Percentiles rank a stretch among this genome's conserved stretches.
phyloP scores from a whole-genome alignment of 2,329 filamentous ascomycete genomes.

The Zalaria obscura region DNA sequence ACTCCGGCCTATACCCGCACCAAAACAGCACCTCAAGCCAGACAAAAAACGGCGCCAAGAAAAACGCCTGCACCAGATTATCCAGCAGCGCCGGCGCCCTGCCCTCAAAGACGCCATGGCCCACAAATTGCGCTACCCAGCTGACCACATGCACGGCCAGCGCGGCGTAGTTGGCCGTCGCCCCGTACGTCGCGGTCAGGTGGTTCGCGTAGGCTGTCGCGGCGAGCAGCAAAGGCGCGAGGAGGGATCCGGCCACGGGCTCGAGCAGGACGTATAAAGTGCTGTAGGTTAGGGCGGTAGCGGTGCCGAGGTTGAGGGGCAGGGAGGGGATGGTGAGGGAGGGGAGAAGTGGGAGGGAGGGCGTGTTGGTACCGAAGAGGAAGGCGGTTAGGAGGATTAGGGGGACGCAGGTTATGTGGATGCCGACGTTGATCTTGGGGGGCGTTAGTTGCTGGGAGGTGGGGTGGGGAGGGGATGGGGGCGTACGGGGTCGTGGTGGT shows the following conservation, averaged over 20 bases:
- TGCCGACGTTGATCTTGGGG: conserved; percentile 54
- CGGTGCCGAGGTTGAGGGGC: conserved; percentile 45
- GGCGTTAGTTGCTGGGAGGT: not conserved
- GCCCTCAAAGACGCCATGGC: conserved; percentile 79
- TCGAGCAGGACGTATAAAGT: conserved; percentile 83
- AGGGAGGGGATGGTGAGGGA: conserved; percentile 41
- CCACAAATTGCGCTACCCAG: conserved; percentile 85
- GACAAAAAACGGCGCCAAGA: conserved; percentile 89
- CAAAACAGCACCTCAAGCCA: conserved; percentile 91
- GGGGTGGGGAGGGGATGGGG: not conserved
- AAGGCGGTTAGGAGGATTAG: conserved; percentile 59
- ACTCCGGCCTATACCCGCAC: conserved; percentile 76
- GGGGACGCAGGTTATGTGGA: conserved; percentile 70
- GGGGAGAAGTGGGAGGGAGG: conserved; percentile 39
- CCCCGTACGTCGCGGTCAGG: conserved; percentile 49
- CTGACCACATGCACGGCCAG: conserved; percentile 54
- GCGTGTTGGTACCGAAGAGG: conserved; percentile 48
- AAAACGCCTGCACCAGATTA: conserved; percentile 81
- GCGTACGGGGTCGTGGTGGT: conserved; percentile 58
- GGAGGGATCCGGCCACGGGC: conserved; percentile 70
- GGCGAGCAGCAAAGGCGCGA: conserved; percentile 63
- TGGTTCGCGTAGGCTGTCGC: conserved; percentile 65
- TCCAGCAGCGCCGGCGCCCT: conserved; percentile 80
- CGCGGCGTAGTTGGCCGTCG: conserved; percentile 49
- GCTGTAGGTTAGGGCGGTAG: conserved; percentile 49